Base-by-base conservation (phyloP, 2,329 filamentous ascomycete species). In the Cladosporium oxysporum region DNA sequence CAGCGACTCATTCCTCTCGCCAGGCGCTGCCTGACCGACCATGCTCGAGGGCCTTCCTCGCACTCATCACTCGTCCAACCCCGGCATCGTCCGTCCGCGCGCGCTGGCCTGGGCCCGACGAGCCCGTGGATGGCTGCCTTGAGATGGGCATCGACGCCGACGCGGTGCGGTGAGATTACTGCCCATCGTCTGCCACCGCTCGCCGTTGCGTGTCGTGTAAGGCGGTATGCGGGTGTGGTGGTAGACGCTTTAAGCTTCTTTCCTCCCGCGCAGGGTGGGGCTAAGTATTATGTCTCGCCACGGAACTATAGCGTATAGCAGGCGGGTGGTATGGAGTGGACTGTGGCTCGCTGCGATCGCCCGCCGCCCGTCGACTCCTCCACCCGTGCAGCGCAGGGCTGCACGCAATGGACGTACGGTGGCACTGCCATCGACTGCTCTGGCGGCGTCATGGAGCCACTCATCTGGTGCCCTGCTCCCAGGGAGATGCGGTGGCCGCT, bases 391-490 rank as follows among this genome's bases (percentile, higher is more conserved):
- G 66, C 65, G 67, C 69, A 68, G 66, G 64, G 69, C 69, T 69
- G 69, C 37, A 53, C 41, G 63, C 68, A 68, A 71, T 74, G 72
- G 71, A 73, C 67, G 73, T 73, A 74, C 72, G 71, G 69, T 70
- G 72, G 73, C 73, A 72, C 66, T 72, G 72, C 73, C 72, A 71
- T 72, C 69, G 69, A 66, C 68, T 64, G 65, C 65, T 66, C 66
- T 62, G 69, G 68, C 71, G 71, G 72, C 72, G 72, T 73, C 72
- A 71, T 69, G 64, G 69, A 69, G 70, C 72, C 72, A 71, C 67
- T 73, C 69, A 72, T 66, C 70, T 71, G 69, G 67, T 64, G 35
- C 18, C 33, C 37, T 28, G 61, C 61, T 52, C 31, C 61, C 50
- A 63, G 50, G 61, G 61, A 63, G 59, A 63, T 63, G 61, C 61